Evolutionary conservation across 2,329 filamentous ascomycete genomes (phyloP).

Genomic region (Beauveria rudraprayagi): DNA sequence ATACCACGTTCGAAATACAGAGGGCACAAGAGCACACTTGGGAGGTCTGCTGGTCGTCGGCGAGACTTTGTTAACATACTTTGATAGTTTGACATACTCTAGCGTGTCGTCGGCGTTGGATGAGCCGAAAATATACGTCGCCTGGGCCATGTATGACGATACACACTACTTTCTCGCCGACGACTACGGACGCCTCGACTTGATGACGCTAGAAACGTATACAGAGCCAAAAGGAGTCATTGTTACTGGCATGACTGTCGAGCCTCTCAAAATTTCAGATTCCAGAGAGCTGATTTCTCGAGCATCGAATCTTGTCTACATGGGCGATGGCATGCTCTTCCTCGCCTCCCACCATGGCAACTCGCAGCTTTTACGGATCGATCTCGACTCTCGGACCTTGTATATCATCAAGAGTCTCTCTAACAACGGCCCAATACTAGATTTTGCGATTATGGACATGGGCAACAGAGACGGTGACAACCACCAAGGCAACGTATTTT

Average conservation of each 20-base stretch:
- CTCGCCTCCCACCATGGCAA: slow-evolving; percentile 90
- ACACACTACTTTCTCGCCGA: slow-evolving; percentile 83
- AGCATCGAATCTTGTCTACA: slow-evolving; percentile 70
- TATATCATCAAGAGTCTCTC: slow-evolving; percentile 58
- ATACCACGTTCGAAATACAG: slow-evolving; percentile 50
- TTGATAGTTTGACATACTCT: slow-evolving; percentile 67
- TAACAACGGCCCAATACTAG: slow-evolving; percentile 86
- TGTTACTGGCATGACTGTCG: slow-evolving; percentile 66
- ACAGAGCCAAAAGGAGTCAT: slow-evolving; percentile 57
- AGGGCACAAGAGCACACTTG: slow-evolving; percentile 46
- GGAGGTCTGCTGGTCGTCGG: slow-evolving; percentile 69
- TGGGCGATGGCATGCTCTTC: slow-evolving; percentile 67
- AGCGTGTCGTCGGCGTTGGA: slow-evolving; percentile 56
- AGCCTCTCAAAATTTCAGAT: slow-evolving; percentile 27
- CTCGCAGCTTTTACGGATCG: slow-evolving; percentile 68
- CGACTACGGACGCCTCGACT: slow-evolving; percentile 77
- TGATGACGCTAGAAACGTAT: slow-evolving; percentile 69
- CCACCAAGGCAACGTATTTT: slow-evolving; percentile 76
- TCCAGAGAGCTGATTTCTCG: slow-evolving; percentile 50
- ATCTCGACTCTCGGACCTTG: slow-evolving; percentile 35
- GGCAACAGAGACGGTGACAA: slow-evolving; percentile 73
- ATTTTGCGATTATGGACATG: slow-evolving; percentile 95
- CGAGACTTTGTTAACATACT: slow-evolving; percentile 76
- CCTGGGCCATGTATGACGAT: slow-evolving; percentile 79
- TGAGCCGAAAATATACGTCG: slow-evolving; percentile 78